Base-by-base conservation (phyloP, 768 basidiomycete genomes). In the Kwoniella pini region DNA sequence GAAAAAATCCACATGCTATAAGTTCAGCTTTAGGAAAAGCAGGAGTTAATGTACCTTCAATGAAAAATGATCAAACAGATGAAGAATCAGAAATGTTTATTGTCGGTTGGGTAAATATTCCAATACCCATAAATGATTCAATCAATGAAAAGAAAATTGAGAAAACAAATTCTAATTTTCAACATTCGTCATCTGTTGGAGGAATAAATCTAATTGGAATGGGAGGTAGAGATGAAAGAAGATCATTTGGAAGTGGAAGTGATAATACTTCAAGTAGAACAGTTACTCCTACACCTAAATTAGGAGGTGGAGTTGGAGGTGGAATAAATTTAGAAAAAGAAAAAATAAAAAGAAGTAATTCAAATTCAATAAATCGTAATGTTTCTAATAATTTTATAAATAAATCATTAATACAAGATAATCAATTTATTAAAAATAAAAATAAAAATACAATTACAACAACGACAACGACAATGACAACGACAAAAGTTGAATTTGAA, bases 1-100 rank as follows among this genome's bases (percentile, higher is more conserved):
- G 68, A 1, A 69, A 74, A 45, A 74, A 75, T 33, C 69, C 74
- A 24, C 76, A 75, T 61, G 72, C 71, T 0, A 71, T 70, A 54
- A 52, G 68, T 6, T 56, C 67, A 0, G 65, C 57, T 15, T 58
- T 65, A 12, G 63, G 61, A 6, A 70, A 63, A 9, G 69, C 69
- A 22, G 66, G 68, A 10, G 65, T 45, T 22, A 67, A 63, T n/a
- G 64, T 67, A 19, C 66, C 58, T 1, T 57, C 58, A n/a, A 64
- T 60, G 56, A 56, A 30, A 24, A 57, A 52, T n/a, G 59, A 62
- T 4, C 62, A 64, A 10, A 60, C 54, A 26, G 66, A 54, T 24
- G 70, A 65, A 36, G 57, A 64, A 51, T 64, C 62, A 4, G 78
- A 79, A 54, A 42, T 70, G 40, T 79, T 77, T 54, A 64, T 76